Base-by-base conservation (phyloP, 2,329 filamentous ascomycete species). In the Clarireedia hainanense region DNA sequence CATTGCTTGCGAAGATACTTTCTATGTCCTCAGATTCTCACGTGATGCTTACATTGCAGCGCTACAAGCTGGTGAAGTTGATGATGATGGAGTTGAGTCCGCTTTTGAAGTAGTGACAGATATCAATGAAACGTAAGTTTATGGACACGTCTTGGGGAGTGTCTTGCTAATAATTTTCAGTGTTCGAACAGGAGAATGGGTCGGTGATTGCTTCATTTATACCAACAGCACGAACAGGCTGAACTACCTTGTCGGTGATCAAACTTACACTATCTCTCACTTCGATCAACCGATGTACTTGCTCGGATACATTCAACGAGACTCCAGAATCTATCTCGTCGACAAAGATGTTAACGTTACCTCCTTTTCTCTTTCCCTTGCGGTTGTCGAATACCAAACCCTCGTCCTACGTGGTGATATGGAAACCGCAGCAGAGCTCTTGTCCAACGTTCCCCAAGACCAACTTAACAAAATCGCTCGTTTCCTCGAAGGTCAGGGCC, bases 151-250 rank as follows among this genome's bases (percentile, higher is more conserved):
- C 1, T 24, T 9, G 1, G 4, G n/a, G 6, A 36, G 24, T 26
- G 50, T 10, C 4, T 34, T 52, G 45, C 67, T 70, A 66, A 64
- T 56, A 57, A 36, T 47, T 36, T 20, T 54, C 59, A 89, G 86
- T 61, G 91, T 97, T 51, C 88, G 89, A 62, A 96, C 92, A 20
- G 94, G 92, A 64, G 89, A 95, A 75, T 99, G 94, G 94, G 89
- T 99, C 56, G 94, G 94, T 60, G 94, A 99, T 75, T 96, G 92
- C 76, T 96, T 99, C 79, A 91, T 97, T 71, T 99, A 97, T 80
- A 96, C 94, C 55, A 97, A 95, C 78, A 88, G 81, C 71, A 95
- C 91, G 9, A 96, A 97, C 78, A 88, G 94, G 60, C 79, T 99
- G 58, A 97, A 97, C 77, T 97, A 97, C 75, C 83, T 99, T 23